These are phyloP conservation scores for Starmerella kuoi DNA, from an alignment of 805 yeast species.

Conservation along the genomic window DNA sequence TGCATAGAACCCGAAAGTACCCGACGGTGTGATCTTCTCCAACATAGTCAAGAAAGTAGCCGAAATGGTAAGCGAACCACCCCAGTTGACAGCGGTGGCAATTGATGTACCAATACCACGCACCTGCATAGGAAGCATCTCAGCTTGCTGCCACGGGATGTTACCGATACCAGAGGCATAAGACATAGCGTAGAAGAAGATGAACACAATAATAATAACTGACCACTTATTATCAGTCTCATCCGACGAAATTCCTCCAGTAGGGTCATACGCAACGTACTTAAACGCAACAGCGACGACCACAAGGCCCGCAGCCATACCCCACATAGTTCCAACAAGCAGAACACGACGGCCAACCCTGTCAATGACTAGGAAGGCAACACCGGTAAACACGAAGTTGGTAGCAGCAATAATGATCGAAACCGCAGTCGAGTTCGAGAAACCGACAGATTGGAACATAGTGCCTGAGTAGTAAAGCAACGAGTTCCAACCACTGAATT, in stretches of 20 bases:
- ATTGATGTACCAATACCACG: conserved; percentile 85
- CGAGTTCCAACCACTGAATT: conserved; percentile 92
- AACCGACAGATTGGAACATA: conserved; percentile 83
- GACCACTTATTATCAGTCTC: conserved; percentile 48
- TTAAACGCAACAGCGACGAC: conserved; percentile 88
- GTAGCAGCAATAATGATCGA: conserved; percentile 90
- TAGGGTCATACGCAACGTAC: conserved; percentile 53
- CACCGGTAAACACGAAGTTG: conserved; percentile 73
- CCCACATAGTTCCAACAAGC: conserved; percentile 67
- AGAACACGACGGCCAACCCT: conserved; percentile 77
- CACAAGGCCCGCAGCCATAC: conserved; percentile 65
- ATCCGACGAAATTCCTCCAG: conserved; percentile 29
- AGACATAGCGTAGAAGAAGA: conserved; percentile 77
- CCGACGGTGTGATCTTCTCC: conserved; percentile 84
- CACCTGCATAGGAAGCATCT: conserved; percentile 83
- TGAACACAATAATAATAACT: conserved; percentile 66
- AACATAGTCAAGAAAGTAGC: conserved; percentile 91
- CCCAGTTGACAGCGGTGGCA: conserved; percentile 91
- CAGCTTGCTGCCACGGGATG: conserved; percentile 97
- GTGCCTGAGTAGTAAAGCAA: conserved; percentile 92
- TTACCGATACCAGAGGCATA: conserved; percentile 94
- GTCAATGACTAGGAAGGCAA: conserved; percentile 82
- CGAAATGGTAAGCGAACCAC: conserved; percentile 82
- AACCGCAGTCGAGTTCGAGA: conserved; percentile 81
- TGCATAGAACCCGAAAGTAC: conserved; percentile 85